phyloP scores from a whole-genome alignment of 257 asterid species.

The Hygrophila difformis region DNA sequence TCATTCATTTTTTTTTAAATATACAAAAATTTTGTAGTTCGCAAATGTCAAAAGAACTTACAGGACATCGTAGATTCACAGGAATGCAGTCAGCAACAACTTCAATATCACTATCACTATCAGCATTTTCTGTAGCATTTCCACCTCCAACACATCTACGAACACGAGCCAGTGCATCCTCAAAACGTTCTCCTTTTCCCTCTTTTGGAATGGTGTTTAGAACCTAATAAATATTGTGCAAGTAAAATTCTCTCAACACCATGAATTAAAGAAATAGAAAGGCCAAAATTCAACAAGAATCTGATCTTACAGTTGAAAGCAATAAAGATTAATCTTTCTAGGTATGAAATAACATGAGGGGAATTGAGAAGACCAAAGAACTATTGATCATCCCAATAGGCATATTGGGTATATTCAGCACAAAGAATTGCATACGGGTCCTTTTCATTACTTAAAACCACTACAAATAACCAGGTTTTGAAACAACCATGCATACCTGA shows the following conservation, averaged over 20 bases:
- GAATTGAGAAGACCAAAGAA: no score
- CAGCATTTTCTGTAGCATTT: constrained; percentile 81
- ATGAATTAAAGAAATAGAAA: constrained; percentile 4
- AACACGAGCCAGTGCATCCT: constrained; percentile 86
- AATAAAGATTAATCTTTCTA: constrained; percentile 13
- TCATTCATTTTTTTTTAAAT: no score
- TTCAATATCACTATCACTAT: constrained; percentile 95
- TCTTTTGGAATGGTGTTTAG: constrained; percentile 78
- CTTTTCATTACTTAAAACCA: constrained; percentile 3
- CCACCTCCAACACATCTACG: constrained; percentile 85
- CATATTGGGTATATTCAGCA: no score
- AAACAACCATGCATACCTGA: constrained; percentile 38
- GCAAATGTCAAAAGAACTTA: no score
- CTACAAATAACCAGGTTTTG: constrained; percentile 1
- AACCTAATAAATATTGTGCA: constrained; percentile 34
- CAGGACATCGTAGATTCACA: constrained; percentile 98
- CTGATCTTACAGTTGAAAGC: constrained; percentile 13
- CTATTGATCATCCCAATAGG: no score
- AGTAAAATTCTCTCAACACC: constrained; percentile 11
- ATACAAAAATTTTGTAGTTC: no score
- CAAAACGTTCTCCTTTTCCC: constrained; percentile 82
- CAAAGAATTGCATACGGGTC: no score
- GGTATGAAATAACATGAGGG: no score
- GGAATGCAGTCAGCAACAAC: constrained; percentile 93
- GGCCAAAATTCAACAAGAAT: constrained; percentile 12